Evolutionary conservation across 257 asterid genomes (phyloP), one percentile per base, ranked within the genome.

Genomic region (Gentiana straminea): DNA sequence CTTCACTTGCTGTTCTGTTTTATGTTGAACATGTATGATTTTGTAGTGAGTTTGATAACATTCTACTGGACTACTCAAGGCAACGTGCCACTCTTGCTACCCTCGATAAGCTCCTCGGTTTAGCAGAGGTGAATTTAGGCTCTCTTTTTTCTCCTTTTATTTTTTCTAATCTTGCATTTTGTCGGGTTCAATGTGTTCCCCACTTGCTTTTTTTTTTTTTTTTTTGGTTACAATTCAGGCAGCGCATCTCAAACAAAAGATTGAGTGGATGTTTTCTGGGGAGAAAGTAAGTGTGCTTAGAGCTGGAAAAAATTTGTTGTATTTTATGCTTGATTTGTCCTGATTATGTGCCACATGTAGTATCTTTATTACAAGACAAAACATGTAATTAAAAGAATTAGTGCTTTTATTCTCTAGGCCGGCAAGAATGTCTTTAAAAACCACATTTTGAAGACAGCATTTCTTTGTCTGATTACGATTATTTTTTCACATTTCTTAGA

Each of bases 31-130:
- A 13, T 10, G 11, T 36, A 33, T 41, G 43, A 13, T 44, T 50
- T 2, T 55, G 58, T 77, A 91, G 98, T 59, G 97, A 89, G 68
- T 79, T 70, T 62, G 97, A 90, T 54, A 87, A 84, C 71, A 74
- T 86, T 51, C 65, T 81, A 69, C 65, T 92, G 76, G 99, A 92
- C 75, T 92, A 80, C 64, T 83, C 99, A 11, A 80, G 99, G 79
- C 99, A 92, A 65, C 59, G 81, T 61, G 89, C 86, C 56, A 83
- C 84, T 63, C 70, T 68, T 57, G 94, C 86, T 53, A 92, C 99
- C 7, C 48, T 92, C 77, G 61, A 70, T 34, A 92, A 80, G 73
- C 94, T 92, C 60, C 62, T 64, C 55, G 70, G 51, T 38, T 77
- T 92, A 61, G 95, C 97, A 35, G 89, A 85, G 97, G 98, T 91